Base-by-base conservation (phyloP, 2,329 filamentous ascomycete genomes). In the Fusarium cyanostomum region DNA sequence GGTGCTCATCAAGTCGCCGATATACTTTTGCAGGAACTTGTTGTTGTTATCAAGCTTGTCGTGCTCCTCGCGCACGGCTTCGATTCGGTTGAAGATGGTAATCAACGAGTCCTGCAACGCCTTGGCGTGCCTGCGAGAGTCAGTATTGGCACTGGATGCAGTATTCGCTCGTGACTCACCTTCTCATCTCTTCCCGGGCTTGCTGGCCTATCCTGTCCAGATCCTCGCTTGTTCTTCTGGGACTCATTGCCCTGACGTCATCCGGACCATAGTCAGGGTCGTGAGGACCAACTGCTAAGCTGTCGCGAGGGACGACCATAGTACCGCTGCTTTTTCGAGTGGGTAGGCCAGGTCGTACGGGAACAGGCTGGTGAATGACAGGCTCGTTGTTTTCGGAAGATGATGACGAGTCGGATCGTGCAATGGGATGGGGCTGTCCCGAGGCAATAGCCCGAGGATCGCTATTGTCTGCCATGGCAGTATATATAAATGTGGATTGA, bases 41-140 rank as follows among this genome's bases (percentile, higher is more conserved):
- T 99, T 99, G 77, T 97, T 94, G 76, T 86, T 95, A 77, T 98
- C 94, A 52, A 99, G 87, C 78, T 97, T 97, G 79, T 97, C 92
- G 74, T 99, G 94, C 74, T 98, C 94, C 69, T 91, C 90, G 77
- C 93, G 92, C 64, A 98, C 94, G 27, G 92, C 92, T 74, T 99
- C 95, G 75, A 98, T 96, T 48, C 93, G 91, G 77, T 97, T 92
- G 67, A 97, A 92, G 38, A 98, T 90, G 63, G 90, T 92, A 61
- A 96, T 84, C 30, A 99, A 86, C 26, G 92, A 96, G 51, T 93
- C 92, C 78, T 99, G 95, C 26, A 98, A 82, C 42, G 88, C 86
- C 76, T 92, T 92, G 57, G 94, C 94, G 79, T 97, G 93, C 75
- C 94, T 97, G 72, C 4, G 30, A 24, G 21, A 50, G 55, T 67